phyloP scores from a whole-genome alignment of 176 grass and related monocot species.

The Carex littledalei region DNA sequence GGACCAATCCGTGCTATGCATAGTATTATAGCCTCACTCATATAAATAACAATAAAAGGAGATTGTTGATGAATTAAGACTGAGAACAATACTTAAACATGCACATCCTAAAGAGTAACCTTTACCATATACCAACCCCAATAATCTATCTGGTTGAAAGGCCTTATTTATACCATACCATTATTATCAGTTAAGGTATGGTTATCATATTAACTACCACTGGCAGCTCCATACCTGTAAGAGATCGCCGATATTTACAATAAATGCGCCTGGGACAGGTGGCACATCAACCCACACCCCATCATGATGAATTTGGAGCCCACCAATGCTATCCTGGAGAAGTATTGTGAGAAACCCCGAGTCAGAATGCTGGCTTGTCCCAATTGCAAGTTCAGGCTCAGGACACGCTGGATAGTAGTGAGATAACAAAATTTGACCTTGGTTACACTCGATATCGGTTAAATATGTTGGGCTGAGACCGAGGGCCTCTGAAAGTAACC shows the following conservation, averaged over 20 bases:
- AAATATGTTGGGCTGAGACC: conserved; percentile 43
- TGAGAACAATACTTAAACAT: not conserved
- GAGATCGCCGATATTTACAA: conserved; percentile 45
- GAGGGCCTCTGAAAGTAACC: conserved; percentile 50
- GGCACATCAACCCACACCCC: conserved; percentile 38
- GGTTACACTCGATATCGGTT: conserved; percentile 48
- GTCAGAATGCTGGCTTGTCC: conserved; percentile 51
- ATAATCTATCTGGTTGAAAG: not conserved
- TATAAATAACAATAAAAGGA: not conserved
- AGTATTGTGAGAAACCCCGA: conserved; percentile 49
- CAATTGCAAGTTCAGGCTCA: conserved; percentile 51
- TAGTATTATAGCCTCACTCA: too few relatives aligned
- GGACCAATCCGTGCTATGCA: too few relatives aligned
- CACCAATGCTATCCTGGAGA: conserved; percentile 52
- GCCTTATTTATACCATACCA: not conserved
- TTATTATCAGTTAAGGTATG: not conserved
- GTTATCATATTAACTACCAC: not conserved
- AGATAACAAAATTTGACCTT: conserved; percentile 38
- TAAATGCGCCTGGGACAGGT: conserved; percentile 35
- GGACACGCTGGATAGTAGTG: conserved; percentile 73
- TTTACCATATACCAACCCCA: not conserved
- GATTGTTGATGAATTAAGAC: not conserved
- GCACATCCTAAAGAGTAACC: not conserved
- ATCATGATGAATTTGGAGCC: conserved; percentile 47
- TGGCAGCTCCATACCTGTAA: conserved; percentile 35